A percentile compares a stretch with the other conserved stretches of the same genome.
Conservation (phyloP, 148 eudicot genomes). For the Pouteria glomerata region DNA sequence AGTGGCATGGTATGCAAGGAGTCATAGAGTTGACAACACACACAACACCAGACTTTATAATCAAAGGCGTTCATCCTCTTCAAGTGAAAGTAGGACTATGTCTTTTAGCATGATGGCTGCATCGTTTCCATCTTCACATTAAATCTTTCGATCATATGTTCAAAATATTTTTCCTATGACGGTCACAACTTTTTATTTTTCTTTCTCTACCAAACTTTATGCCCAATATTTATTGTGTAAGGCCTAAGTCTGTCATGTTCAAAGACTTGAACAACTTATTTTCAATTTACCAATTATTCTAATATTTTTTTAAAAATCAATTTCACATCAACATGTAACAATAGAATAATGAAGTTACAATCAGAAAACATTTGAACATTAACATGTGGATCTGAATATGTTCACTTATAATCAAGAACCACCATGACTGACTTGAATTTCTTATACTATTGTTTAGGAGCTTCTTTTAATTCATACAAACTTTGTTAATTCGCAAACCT, state of each 20-base stretch:
- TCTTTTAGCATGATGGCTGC: too few relatives aligned
- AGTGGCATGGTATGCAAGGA: too few relatives aligned
- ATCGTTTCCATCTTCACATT: too few relatives aligned
- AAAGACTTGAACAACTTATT: not conserved
- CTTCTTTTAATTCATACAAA: not conserved
- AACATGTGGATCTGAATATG: not conserved
- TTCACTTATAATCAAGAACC: not conserved
- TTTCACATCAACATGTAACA: not conserved
- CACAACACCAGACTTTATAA: too few relatives aligned
- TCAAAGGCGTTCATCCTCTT: too few relatives aligned
- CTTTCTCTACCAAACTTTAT: not conserved
- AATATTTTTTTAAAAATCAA: not conserved
- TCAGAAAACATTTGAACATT: not conserved
- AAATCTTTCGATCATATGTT: too few relatives aligned
- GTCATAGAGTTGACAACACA: too few relatives aligned
- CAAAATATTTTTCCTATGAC: not conserved
- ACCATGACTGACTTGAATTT: not conserved
- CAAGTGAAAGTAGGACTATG: too few relatives aligned
- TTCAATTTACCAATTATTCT: not conserved
- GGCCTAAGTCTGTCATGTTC: not conserved
- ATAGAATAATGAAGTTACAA: not conserved
- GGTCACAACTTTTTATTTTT: not conserved
- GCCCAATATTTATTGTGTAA: not conserved
- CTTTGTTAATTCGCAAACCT: not conserved
- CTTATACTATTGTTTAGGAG: not conserved